Percentiles rank a stretch among this genome's conserved stretches.
phyloP scores from a whole-genome alignment of 345 rosid genomes.

The Draba incana region DNA sequence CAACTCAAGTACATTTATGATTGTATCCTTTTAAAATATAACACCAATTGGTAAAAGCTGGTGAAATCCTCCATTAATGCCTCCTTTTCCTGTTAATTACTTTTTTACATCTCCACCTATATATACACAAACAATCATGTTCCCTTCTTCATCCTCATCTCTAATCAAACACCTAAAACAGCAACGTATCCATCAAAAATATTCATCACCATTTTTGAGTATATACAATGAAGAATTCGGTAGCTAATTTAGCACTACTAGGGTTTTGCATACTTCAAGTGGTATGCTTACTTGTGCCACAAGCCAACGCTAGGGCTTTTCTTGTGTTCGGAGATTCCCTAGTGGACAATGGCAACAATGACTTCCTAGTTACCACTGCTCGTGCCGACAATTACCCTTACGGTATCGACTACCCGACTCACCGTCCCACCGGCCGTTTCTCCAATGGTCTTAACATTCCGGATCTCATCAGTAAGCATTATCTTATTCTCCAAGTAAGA shows the following conservation, averaged over 20 bases:
- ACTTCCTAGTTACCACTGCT: constrained; percentile 73
- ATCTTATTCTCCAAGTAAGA: not conserved
- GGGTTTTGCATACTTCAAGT: constrained; percentile 32
- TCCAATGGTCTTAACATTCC: constrained; percentile 89
- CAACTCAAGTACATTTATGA: constrained; percentile 30
- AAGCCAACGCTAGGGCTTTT: constrained; percentile 54
- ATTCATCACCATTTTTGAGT: not conserved
- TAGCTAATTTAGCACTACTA: constrained; percentile 18
- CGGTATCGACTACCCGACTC: constrained; percentile 81
- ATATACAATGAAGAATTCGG: constrained; percentile 25
- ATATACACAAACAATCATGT: constrained; percentile 18
- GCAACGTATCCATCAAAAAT: not conserved
- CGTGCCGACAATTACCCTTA: constrained; percentile 79
- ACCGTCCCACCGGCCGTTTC: constrained; percentile 78
- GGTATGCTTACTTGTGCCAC: constrained; percentile 36
- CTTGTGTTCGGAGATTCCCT: constrained; percentile 76
- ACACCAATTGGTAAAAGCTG: constrained; percentile 37
- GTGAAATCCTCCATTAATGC: constrained; percentile 38
- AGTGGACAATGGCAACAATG: constrained; percentile 81
- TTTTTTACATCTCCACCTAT: constrained; percentile 27
- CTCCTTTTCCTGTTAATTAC: constrained; percentile 18
- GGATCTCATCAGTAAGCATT: constrained; percentile 67
- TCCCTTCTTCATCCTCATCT: constrained; percentile 33
- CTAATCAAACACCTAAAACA: constrained; percentile 16
- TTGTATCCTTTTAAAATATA: constrained; percentile 10